These are phyloP conservation scores for Trichophyton mentagrophytes DNA, from an alignment of 2,329 filamentous ascomycete genomes.

Conservation along the genomic window DNA sequence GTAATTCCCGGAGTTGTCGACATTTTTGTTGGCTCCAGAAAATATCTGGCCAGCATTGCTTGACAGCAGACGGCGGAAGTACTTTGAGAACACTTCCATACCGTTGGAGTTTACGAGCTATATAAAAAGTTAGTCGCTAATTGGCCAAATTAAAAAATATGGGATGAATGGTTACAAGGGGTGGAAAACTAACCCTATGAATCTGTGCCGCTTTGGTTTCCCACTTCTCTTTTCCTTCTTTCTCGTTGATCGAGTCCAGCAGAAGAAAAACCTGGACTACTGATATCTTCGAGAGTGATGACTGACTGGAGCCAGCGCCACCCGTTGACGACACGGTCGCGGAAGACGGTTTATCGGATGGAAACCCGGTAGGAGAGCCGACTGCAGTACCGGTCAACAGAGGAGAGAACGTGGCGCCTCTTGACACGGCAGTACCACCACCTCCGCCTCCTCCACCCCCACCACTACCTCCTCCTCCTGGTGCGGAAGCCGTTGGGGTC, in stretches of 20 bases:
- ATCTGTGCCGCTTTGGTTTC: slow-evolving; percentile 84
- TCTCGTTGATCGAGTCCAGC: slow-evolving; percentile 87
- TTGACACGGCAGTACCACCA: slow-evolving; percentile 43
- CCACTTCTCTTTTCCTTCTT: slow-evolving; percentile 84
- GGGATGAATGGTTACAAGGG: background rate
- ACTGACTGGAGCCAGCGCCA: slow-evolving; percentile 38
- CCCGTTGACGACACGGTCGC: slow-evolving; percentile 22
- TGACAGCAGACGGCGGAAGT: slow-evolving; percentile 82
- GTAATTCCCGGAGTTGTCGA: slow-evolving; percentile 69
- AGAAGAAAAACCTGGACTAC: slow-evolving; percentile 91
- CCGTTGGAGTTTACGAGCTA: slow-evolving; percentile 94
- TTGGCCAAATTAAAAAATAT: background rate
- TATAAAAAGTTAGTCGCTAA: background rate
- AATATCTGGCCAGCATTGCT: slow-evolving; percentile 89
- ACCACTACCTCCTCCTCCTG: slow-evolving; percentile 40
- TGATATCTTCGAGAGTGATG: slow-evolving; percentile 77
- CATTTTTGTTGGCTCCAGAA: slow-evolving; percentile 58
- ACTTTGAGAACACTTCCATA: slow-evolving; percentile 97
- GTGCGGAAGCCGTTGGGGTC: slow-evolving; percentile 42
- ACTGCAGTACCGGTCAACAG: slow-evolving; percentile 44
- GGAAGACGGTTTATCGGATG: slow-evolving; percentile 35
- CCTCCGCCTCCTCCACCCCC: slow-evolving; percentile 41
- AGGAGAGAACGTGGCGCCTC: slow-evolving; percentile 48
- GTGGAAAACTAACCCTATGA: slow-evolving; percentile 56
- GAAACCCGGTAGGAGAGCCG: slow-evolving; percentile 41